phyloP scores from a whole-genome alignment of 176 grass and related monocot genomes.

The Phyllostachys edulis region DNA sequence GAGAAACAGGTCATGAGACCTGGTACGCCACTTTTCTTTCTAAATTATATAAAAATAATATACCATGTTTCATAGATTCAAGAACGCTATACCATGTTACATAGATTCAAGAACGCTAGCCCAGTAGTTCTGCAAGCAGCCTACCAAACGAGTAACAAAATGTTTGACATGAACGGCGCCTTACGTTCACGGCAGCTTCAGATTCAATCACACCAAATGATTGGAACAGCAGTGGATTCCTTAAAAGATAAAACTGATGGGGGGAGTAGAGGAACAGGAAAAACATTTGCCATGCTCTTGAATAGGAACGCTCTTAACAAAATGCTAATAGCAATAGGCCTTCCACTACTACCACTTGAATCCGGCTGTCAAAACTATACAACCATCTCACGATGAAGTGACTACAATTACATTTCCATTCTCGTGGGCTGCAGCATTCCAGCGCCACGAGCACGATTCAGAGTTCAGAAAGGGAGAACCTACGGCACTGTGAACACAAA shows the following conservation, averaged over 20 bases:
- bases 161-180: not conserved
- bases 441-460: not conserved
- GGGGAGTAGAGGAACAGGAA: not conserved
- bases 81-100: too few species aligned
- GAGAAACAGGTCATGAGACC: too few species aligned
- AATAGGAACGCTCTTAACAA: not conserved
- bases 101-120: too few species aligned
- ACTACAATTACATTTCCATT: conserved; percentile 30
- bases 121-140: not conserved
- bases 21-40: too few species aligned
- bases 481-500: conserved; percentile 21
- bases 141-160: not conserved
- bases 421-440: conserved; percentile 11
- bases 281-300: not conserved
- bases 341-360: conserved; percentile 6
- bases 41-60: too few species aligned
- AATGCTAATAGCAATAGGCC: conserved; percentile 14
- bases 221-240: not conserved
- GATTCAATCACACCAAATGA: not conserved
- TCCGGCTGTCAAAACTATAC: conserved; percentile 44
- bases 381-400: conserved; percentile 10
- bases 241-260: not conserved
- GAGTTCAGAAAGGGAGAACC: conserved; percentile 9
- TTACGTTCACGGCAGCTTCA: not conserved
- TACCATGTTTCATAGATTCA: too few species aligned